Evolutionary conservation across 2,329 filamentous ascomycete species (phyloP).

Genomic region (Raffaelea arxii): DNA sequence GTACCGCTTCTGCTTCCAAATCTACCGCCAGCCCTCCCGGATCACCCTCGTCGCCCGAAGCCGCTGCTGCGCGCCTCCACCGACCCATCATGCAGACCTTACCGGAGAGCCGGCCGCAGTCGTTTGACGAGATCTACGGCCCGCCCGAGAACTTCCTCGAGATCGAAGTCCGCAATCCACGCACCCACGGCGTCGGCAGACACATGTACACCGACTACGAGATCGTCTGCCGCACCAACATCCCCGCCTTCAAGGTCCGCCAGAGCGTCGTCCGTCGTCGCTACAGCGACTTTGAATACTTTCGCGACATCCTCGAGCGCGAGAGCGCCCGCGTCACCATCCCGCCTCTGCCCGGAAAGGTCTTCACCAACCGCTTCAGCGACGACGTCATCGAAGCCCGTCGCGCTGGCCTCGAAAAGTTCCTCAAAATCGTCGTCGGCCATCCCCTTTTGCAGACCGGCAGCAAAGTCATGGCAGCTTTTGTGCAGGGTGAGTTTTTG

Average conservation of each 20-base stretch:
- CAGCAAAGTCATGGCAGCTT: slow-evolving; percentile 89
- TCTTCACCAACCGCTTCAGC: slow-evolving; percentile 95
- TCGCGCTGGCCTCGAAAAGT: slow-evolving; percentile 83
- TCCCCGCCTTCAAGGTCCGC: slow-evolving; percentile 95
- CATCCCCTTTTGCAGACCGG: slow-evolving; percentile 95
- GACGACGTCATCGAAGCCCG: slow-evolving; percentile 97
- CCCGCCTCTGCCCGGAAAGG: slow-evolving; percentile 89
- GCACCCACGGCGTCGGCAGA: slow-evolving; percentile 88
- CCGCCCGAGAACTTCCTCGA: slow-evolving; percentile 98
- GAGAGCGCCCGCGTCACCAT: slow-evolving; percentile 93
- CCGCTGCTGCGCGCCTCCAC: slow-evolving; percentile 16
- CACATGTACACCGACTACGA: slow-evolving; percentile 99
- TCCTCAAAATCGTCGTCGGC: slow-evolving; percentile 93
- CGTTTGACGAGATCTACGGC: slow-evolving; percentile 97
- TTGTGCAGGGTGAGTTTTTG: slow-evolving; percentile 74
- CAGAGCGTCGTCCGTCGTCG: slow-evolving; percentile 80
- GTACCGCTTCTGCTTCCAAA: slow-evolving; percentile 4
- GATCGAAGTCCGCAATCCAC: slow-evolving; percentile 92
- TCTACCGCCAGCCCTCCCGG: neutral
- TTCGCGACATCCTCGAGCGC: slow-evolving; percentile 93
- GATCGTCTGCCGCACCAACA: slow-evolving; percentile 95
- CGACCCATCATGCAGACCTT: slow-evolving; percentile 46
- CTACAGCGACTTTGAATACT: slow-evolving; percentile 98
- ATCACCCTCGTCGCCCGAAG: slow-evolving; percentile 32
- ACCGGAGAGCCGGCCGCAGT: slow-evolving; percentile 74